Percentiles rank a stretch among this genome's conserved stretches.
These are phyloP conservation scores for Adansonia grandidieri DNA, from an alignment of 441 rosid species.

Conservation along the genomic window DNA sequence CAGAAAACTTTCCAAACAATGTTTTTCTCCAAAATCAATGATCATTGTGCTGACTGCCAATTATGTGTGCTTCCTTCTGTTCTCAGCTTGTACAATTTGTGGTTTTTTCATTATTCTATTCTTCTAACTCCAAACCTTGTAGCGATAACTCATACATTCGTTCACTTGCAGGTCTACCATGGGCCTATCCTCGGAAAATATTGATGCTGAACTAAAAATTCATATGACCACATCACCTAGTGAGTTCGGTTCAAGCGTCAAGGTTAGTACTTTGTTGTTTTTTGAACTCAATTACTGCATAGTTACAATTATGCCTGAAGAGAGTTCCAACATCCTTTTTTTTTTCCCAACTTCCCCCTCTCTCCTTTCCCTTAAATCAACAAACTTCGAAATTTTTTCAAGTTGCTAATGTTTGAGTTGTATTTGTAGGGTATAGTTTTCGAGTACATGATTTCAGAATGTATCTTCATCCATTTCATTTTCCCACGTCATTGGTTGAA, in stretches of 20 bases:
- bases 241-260: constrained; percentile 50
- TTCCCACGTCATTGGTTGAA: neutral
- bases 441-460: neutral
- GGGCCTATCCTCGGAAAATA: constrained; percentile 58
- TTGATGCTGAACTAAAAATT: constrained; percentile 42
- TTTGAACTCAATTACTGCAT: neutral
- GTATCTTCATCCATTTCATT: constrained; percentile 6
- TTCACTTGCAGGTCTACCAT: constrained; percentile 55
- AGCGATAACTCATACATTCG: too few species aligned
- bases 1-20: neutral
- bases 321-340: neutral
- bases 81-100: neutral
- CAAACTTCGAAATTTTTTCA: neutral
- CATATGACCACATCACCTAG: constrained; percentile 49
- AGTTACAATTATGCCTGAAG: neutral
- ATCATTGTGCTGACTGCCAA: neutral
- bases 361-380: too few species aligned
- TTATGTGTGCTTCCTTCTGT: too few species aligned
- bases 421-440: neutral
- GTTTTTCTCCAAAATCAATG: constrained; percentile 3
- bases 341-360: neutral
- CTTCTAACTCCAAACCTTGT: too few species aligned
- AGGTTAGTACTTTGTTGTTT: constrained; percentile 45
- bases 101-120: neutral
- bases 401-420: too few species aligned